A percentile compares a stretch with the other conserved stretches of the same genome.
phyloP scores from a whole-genome alignment of 1,284 basidiomycete species.

The Singerocomus inundabilis region DNA sequence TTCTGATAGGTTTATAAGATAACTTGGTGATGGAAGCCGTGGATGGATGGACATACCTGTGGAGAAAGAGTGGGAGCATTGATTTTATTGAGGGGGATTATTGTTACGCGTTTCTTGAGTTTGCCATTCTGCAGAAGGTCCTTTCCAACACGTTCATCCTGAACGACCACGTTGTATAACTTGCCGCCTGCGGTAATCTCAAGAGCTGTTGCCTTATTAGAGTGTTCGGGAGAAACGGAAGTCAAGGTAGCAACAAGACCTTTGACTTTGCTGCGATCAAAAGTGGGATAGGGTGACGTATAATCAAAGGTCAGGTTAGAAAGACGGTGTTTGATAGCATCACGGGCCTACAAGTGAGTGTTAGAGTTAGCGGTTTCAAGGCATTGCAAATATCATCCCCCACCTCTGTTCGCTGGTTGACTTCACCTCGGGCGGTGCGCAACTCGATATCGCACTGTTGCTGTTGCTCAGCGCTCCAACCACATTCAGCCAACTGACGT shows the following conservation, averaged over 20 bases:
- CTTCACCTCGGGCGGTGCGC: slow-evolving; percentile 54
- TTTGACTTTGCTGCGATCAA: slow-evolving; percentile 87
- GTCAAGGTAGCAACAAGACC: slow-evolving; percentile 91
- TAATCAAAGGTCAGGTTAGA: slow-evolving; percentile 86
- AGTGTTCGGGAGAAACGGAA: slow-evolving; percentile 68
- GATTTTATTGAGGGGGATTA: slow-evolving; percentile 95
- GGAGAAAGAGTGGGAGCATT: slow-evolving; percentile 64
- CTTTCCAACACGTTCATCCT: slow-evolving; percentile 87
- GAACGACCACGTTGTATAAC: slow-evolving; percentile 94
- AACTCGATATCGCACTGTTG: slow-evolving; percentile 58
- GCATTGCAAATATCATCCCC: slow-evolving; percentile 24
- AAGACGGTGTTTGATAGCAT: slow-evolving; percentile 67
- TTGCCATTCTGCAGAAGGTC: slow-evolving; percentile 81
- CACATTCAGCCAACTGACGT: slow-evolving; percentile 58
- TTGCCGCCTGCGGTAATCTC: slow-evolving; percentile 92
- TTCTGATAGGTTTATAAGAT: slow-evolving; percentile 47
- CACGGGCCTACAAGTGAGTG: slow-evolving; percentile 59
- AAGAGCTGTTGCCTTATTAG: slow-evolving; percentile 83
- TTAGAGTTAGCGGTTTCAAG: slow-evolving; percentile 4
- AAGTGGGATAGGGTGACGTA: slow-evolving; percentile 72
- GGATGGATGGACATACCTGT: slow-evolving; percentile 45
- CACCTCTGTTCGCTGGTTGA: slow-evolving; percentile 68
- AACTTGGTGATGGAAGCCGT: neutral
- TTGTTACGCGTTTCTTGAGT: slow-evolving; percentile 88
- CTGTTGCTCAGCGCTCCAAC: slow-evolving; percentile 83